phyloP scores from a whole-genome alignment of 495 filamentous ascomycete genomes.

The Daldinia loculata region DNA sequence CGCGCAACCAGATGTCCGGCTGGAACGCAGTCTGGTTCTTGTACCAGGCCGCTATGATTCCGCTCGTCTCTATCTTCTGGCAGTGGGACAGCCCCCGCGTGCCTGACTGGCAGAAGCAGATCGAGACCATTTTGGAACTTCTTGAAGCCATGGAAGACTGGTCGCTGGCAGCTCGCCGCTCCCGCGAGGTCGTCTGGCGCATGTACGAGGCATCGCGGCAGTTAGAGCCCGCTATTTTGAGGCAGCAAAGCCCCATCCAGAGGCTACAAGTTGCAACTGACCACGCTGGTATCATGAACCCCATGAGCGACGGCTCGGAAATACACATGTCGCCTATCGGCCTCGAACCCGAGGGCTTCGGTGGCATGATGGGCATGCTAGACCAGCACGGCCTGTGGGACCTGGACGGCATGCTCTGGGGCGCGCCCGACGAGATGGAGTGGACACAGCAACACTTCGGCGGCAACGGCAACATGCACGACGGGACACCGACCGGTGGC shows the following conservation, averaged over 20 bases:
- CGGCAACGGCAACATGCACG: constrained; percentile 27
- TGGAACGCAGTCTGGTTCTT: constrained; percentile 88
- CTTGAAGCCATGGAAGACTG: constrained; percentile 75
- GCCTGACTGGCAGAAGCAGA: constrained; percentile 67
- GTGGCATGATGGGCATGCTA: constrained; percentile 62
- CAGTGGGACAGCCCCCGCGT: constrained; percentile 65
- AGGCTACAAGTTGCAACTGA: constrained; percentile 49
- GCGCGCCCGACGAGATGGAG: constrained; percentile 50
- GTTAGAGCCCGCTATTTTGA: constrained; percentile 49
- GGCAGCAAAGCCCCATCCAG: constrained; percentile 38
- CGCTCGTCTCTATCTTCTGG: constrained; percentile 75
- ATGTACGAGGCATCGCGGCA: constrained; percentile 70
- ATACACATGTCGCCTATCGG: constrained; percentile 61
- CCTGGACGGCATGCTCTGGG: constrained; percentile 63
- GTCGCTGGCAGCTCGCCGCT: constrained; percentile 74
- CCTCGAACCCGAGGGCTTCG: constrained; percentile 59
- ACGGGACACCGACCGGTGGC: constrained; percentile 13
- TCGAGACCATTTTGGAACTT: constrained; percentile 72
- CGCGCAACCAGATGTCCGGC: constrained; percentile 76
- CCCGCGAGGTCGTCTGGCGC: constrained; percentile 70
- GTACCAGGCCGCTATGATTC: constrained; percentile 82
- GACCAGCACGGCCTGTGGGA: constrained; percentile 66
- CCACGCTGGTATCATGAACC: constrained; percentile 47
- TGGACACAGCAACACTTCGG: constrained; percentile 46
- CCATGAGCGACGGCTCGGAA: constrained; percentile 45